Evolutionary conservation across 257 asterid genomes (phyloP), one percentile per base, ranked within the genome.

Genomic region (Nicotiana paniculata): DNA sequence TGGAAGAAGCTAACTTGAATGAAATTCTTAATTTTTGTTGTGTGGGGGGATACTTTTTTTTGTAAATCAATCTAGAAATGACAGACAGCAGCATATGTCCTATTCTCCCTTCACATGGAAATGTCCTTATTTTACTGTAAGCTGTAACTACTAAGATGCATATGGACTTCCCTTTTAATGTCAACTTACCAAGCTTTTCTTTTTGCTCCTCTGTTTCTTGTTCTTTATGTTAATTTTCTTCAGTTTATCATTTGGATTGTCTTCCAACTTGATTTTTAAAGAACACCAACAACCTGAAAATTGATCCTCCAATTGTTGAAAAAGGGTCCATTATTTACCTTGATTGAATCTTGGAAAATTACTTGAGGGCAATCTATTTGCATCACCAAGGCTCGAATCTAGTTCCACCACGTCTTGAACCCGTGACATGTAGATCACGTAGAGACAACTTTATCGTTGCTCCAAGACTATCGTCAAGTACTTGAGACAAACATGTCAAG

Each of bases 51-150:
- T 30, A 83, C 24, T 86, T 85, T 85, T 59, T 35, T 62, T 48
- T 94, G 93, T 92, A 92, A 90, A 92, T 91, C 81, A 86, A 62
- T 62, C 85, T 77, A 83, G 86, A 77, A 83, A 84, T 84, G 80
- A 80, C 79, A 74, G 5, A 74, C 79, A 48, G 2, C 39, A 74
- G 4, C 24, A 74, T 74, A 74, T 48, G 79, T 48, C 62, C 24
- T 74, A 26, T n/a, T 74, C 79, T 74, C 79, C 79, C 62, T 74
- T 74, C 79, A 48, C 62, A 12, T 46, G 43, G 63, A 74, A 26
- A 13, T 74, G 1, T 74, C 43, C 62, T 74, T 48, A 48, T 82
- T 86, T 82, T 48, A 80, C 78, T 81, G 69, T 81, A 89, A 86
- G 85, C 51, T 87, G 91, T 86, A 91, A 86, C 88, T 89, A 86